Evolutionary conservation across 441 rosid genomes (phyloP).

Genomic region (Pelargonium australe): DNA sequence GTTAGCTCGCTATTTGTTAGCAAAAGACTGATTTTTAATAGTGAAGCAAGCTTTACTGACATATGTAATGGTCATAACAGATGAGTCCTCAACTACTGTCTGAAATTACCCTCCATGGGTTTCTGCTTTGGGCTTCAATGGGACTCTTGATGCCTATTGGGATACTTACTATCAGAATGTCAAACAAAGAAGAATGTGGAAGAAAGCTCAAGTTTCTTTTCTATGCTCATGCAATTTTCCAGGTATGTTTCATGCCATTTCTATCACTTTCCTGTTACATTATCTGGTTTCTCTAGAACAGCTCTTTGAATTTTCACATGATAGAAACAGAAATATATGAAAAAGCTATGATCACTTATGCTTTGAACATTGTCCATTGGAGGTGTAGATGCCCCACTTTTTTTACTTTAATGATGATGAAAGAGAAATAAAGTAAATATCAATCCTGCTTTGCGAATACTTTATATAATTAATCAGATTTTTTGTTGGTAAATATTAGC

Average conservation of each 20-base stretch:
- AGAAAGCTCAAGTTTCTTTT: conserved; percentile 39
- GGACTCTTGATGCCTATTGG: conserved; percentile 80
- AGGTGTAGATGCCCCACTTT: conserved; percentile 18
- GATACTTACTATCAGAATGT: conserved; percentile 60
- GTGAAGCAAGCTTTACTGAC: too few relatives aligned
- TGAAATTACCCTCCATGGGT: conserved; percentile 61
- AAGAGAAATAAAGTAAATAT: too few relatives aligned
- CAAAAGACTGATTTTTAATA: too few relatives aligned
- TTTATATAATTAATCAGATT: too few relatives aligned
- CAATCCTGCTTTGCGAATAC: too few relatives aligned
- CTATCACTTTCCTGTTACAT: conserved; percentile 3
- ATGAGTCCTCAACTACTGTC: conserved; percentile 33
- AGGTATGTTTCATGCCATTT: conserved; percentile 34
- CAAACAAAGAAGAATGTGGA: conserved; percentile 44
- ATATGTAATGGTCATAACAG: too few relatives aligned
- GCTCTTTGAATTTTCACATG: background rate
- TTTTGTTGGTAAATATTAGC: too few relatives aligned
- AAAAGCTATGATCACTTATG: too few relatives aligned
- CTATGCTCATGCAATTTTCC: conserved; percentile 57
- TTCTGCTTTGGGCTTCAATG: conserved; percentile 78
- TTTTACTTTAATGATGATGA: conserved; percentile 44
- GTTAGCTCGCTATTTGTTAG: too few relatives aligned
- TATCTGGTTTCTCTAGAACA: background rate
- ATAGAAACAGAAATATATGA: too few relatives aligned
- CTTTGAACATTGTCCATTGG: too few relatives aligned